A percentile compares a stretch with the other conserved stretches of the same genome.
These are phyloP conservation scores for Furcasterigmium sp. DNA, from an alignment of 2,329 filamentous ascomycete genomes.

Conservation along the genomic window DNA sequence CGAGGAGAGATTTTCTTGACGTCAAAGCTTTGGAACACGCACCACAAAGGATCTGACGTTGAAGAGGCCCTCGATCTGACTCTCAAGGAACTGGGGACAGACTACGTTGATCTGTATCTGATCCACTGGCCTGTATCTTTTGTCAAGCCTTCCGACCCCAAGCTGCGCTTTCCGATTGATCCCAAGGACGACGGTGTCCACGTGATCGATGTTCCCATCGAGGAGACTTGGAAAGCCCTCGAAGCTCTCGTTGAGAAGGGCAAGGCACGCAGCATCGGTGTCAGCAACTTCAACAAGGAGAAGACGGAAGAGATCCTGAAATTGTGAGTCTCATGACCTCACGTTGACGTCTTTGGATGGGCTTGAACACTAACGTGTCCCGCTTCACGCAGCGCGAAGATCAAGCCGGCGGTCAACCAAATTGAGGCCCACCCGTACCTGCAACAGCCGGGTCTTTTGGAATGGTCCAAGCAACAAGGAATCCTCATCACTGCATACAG, in stretches of 20 bases:
- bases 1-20: slow-evolving; percentile 43
- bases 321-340: too few relatives aligned
- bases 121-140: slow-evolving; percentile 48
- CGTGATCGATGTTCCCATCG: slow-evolving; percentile 27
- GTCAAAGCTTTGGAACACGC: slow-evolving; percentile 28
- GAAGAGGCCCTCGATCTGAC: slow-evolving; percentile 21
- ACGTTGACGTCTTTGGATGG: too few relatives aligned
- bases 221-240: slow-evolving; percentile 59
- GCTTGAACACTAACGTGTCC: too few relatives aligned
- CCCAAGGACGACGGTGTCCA: slow-evolving; percentile 39
- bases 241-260: slow-evolving; percentile 49
- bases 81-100: slow-evolving; percentile 21
- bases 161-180: slow-evolving; percentile 34
- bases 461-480: slow-evolving; percentile 46
- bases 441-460: slow-evolving; percentile 41
- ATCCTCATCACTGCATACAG: slow-evolving; percentile 52
- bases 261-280: slow-evolving; percentile 52
- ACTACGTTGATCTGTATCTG: slow-evolving; percentile 25
- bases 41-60: slow-evolving; percentile 21
- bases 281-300: slow-evolving; percentile 52
- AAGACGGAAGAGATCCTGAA: slow-evolving; percentile 47
- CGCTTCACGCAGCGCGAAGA: slow-evolving; percentile 32
- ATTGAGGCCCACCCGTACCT: slow-evolving; percentile 43
- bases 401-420: slow-evolving; percentile 47
- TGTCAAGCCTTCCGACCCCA: slow-evolving; percentile 34